A percentile compares a stretch with the other conserved stretches of the same genome.
Conservation (phyloP, 2,329 filamentous ascomycete species). For the Samsoniella hepiali region DNA sequence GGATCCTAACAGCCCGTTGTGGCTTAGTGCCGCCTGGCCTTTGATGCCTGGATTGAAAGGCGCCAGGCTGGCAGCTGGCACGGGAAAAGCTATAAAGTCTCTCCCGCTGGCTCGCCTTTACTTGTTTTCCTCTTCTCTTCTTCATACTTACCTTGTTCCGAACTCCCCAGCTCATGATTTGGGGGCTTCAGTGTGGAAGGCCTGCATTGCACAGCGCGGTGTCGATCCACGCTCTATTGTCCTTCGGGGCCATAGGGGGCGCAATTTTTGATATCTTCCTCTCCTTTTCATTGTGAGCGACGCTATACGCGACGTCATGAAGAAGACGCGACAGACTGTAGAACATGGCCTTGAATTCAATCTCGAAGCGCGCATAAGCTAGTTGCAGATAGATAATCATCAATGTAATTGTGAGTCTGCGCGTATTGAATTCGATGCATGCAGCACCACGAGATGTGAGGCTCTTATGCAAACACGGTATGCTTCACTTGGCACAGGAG, state of each 20-base stretch:
- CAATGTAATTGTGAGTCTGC: too few species aligned
- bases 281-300: constrained; percentile 44
- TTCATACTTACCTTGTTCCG: constrained; percentile 56
- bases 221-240: constrained; percentile 48
- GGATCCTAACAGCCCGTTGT: neutral
- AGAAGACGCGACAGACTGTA: constrained; percentile 34
- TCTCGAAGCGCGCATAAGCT: too few species aligned
- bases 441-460: neutral
- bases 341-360: too few species aligned
- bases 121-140: constrained; percentile 35
- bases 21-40: constrained; percentile 12
- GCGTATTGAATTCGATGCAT: too few species aligned
- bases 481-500: neutral
- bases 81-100: constrained; percentile 34
- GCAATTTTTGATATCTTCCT: constrained; percentile 50
- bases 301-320: constrained; percentile 40
- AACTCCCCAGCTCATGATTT: constrained; percentile 44
- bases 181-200: constrained; percentile 41
- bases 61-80: constrained; percentile 20
- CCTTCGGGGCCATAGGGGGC: constrained; percentile 53
- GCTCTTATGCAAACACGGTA: neutral
- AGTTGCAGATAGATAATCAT: too few species aligned
- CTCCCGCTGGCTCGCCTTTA: constrained; percentile 17
- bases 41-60: constrained; percentile 21
- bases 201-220: constrained; percentile 57